Evolutionary conservation across 257 asterid genomes (phyloP).

Genomic region (Lantana camara): DNA sequence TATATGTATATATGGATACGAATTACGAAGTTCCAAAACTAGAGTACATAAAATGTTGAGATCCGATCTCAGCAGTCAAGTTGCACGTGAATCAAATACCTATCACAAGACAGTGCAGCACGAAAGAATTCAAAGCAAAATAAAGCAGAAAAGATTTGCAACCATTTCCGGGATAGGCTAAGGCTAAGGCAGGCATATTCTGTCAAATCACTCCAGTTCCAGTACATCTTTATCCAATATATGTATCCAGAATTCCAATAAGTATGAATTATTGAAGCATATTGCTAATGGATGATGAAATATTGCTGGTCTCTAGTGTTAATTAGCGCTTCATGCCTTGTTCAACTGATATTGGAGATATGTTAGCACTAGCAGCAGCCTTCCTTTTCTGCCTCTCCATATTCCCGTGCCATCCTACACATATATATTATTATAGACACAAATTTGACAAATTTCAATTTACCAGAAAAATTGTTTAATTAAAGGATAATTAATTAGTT

Average conservation of each 20-base stretch:
- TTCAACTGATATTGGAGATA: constrained; percentile 42
- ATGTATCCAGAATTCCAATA: not conserved
- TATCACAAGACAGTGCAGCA: not conserved
- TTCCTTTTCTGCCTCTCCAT: constrained; percentile 47
- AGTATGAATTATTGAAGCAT: not conserved
- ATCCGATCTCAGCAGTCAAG: constrained; percentile 12
- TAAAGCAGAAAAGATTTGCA: constrained; percentile 19
- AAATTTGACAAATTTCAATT: no score
- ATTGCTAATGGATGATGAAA: not conserved
- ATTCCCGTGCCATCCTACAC: constrained; percentile 60
- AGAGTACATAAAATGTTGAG: not conserved
- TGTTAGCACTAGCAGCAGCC: not conserved
- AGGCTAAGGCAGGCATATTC: constrained; percentile 14
- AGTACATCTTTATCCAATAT: not conserved
- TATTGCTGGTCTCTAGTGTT: not conserved
- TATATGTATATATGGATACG: no score
- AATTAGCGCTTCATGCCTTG: constrained; percentile 37
- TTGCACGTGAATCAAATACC: constrained; percentile 24
- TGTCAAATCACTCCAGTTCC: constrained; percentile 27
- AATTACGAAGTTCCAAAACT: not conserved
- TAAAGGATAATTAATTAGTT: not conserved
- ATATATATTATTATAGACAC: not conserved
- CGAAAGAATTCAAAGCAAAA: constrained; percentile 1
- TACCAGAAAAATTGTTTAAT: no score
- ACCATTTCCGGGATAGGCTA: constrained; percentile 12